Base-by-base conservation (phyloP, 116 monocot genomes). In the Dioscorea cayenensis region DNA sequence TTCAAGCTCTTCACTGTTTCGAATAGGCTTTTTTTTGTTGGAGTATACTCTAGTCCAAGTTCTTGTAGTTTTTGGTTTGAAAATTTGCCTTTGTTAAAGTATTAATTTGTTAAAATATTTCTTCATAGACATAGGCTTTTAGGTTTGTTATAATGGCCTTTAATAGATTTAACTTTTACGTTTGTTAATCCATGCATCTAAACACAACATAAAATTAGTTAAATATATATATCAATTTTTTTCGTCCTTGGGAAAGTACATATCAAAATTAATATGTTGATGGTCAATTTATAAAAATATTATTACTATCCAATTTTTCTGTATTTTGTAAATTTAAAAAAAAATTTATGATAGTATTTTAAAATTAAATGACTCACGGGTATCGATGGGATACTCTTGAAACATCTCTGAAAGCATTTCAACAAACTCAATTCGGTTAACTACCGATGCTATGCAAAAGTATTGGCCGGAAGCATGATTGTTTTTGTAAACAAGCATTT, bases 1-100 rank as follows among this genome's bases (percentile, higher is more conserved):
- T 69, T 25, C 49, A 69, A 27, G 51, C 69, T 69, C 50, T 69
- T 69, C 50, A 69, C 69, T 21, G 48, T 20, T 9, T 69, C 69
- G 27, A 28, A 69, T 14, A 69, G 51, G 69, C 69, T 69, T 49
- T 52, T 20, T 51, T 69, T n/a, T 4, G 28, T 49, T 3, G 68
- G 50, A n/a, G 49, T 69, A 21, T 49, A 49, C 38, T 68, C 19
- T 9, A 68, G 36, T 19, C 68, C 68, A 19, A 68, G 18, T 2
- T 68, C 68, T 20, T 68, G 13, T 0, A 68, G 36, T 43, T 23
- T 68, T 43, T 68, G 37, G 48, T 21, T 49, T 2, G 68, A 43
- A 49, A 68, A 43, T 13, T 68, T 68, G 68, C 25, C 1, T 25
- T 25, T 25, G 25, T 25, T 25, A 25, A 25, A 25, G 25, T 25